These are phyloP conservation scores for Nitzschia palea DNA, from an alignment of 108 stramenopile species.

Conservation along the genomic window DNA sequence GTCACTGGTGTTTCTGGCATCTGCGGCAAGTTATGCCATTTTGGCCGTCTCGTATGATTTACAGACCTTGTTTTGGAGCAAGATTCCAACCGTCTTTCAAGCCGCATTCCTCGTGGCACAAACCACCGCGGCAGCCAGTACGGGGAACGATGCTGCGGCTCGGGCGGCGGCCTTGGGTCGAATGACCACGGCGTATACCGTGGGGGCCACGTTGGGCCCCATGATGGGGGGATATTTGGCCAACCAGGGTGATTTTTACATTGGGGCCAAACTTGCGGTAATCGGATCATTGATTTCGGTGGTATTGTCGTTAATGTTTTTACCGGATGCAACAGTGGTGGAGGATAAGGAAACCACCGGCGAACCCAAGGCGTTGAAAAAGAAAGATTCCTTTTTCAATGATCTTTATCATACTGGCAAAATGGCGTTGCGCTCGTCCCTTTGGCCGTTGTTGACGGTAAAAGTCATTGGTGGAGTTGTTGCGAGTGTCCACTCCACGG, in stretches of 20 bases:
- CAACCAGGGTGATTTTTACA: constrained; percentile 52
- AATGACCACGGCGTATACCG: constrained; percentile 80
- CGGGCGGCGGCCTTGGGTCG: constrained; percentile 72
- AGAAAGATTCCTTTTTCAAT: constrained; percentile 32
- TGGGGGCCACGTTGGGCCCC: constrained; percentile 77
- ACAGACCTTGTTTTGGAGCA: constrained; percentile 54
- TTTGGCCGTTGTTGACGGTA: constrained; percentile 63
- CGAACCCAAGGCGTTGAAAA: neutral
- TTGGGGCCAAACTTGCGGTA: constrained; percentile 73
- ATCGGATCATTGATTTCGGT: constrained; percentile 65
- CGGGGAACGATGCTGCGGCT: constrained; percentile 25
- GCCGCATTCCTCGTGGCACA: constrained; percentile 81
- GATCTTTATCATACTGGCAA: constrained; percentile 27
- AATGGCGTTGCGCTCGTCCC: constrained; percentile 33
- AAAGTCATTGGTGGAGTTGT: constrained; percentile 70
- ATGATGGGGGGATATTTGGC: constrained; percentile 72
- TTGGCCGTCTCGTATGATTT: constrained; percentile 54
- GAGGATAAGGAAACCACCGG: neutral
- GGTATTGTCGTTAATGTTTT: constrained; percentile 46
- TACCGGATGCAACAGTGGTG: constrained; percentile 25
- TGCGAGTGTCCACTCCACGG: constrained; percentile 59
- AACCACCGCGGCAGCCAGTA: constrained; percentile 58
- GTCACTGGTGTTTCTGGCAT: constrained; percentile 58
- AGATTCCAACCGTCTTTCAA: constrained; percentile 71
- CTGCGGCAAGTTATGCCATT: constrained; percentile 64